Conservation (phyloP, 345 rosid species). For the Stellera chamaejasme region DNA sequence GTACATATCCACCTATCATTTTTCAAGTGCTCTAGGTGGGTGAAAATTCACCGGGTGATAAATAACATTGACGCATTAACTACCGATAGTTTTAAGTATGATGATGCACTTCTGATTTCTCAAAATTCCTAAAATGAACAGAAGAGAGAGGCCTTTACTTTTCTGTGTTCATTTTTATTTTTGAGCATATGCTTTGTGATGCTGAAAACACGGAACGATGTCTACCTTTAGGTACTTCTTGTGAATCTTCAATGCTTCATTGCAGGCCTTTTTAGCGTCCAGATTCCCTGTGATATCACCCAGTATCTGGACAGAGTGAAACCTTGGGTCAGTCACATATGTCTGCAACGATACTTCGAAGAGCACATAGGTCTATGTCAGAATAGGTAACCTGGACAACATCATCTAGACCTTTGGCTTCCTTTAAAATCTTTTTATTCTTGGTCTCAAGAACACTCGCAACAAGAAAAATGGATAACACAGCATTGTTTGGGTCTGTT, state of each 20-base stretch:
- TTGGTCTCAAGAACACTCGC: slow-evolving; percentile 86
- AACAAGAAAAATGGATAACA: slow-evolving; percentile 74
- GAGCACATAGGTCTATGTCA: background rate
- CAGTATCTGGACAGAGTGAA: slow-evolving; percentile 47
- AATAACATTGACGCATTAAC: too few relatives aligned
- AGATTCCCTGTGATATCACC: slow-evolving; percentile 61
- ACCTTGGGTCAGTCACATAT: background rate
- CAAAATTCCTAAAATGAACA: too few relatives aligned
- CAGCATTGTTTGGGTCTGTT: slow-evolving; percentile 30
- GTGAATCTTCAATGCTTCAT: slow-evolving; percentile 75
- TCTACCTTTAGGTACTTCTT: slow-evolving; percentile 73
- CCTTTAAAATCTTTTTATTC: slow-evolving; percentile 74
- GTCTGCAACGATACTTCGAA: background rate
- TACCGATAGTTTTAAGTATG: too few relatives aligned
- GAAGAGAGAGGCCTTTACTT: too few relatives aligned
- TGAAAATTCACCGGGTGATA: too few relatives aligned
- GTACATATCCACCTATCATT: too few relatives aligned
- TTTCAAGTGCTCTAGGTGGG: too few relatives aligned
- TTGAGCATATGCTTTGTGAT: too few relatives aligned
- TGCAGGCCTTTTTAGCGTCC: slow-evolving; percentile 80
- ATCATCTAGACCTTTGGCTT: slow-evolving; percentile 88
- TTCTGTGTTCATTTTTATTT: too few relatives aligned
- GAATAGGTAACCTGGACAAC: slow-evolving; percentile 54
- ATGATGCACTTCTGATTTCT: too few relatives aligned
- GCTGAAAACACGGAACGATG: background rate